Evolutionary conservation across 139 green algal species (phyloP).

Genomic region (Pleodorina starrii): DNA sequence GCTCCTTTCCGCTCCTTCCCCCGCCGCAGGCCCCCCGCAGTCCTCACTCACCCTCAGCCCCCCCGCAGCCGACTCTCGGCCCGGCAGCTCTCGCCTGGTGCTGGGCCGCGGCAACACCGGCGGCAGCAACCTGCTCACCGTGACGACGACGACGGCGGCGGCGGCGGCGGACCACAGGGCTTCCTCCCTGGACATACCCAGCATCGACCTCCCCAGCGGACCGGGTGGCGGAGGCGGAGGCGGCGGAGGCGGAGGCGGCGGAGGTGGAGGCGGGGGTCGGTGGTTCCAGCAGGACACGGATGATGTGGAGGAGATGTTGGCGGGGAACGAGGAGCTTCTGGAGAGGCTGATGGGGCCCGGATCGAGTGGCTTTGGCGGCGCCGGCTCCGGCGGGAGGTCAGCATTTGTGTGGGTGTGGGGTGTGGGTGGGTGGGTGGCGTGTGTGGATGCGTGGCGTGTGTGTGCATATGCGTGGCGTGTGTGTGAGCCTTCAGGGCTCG

Average conservation of each 20-base stretch:
- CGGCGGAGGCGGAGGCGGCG: background rate
- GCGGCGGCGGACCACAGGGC: no score
- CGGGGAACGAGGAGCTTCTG: background rate
- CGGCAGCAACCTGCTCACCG: background rate
- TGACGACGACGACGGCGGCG: no score
- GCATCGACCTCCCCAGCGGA: background rate
- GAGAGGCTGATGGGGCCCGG: background rate
- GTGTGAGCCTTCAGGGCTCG: no score
- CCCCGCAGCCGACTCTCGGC: background rate
- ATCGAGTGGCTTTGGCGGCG: background rate
- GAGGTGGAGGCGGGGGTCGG: background rate
- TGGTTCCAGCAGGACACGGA: slow-evolving; percentile 42
- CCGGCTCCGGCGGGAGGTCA: no score
- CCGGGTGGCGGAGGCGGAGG: background rate
- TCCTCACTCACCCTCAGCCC: background rate
- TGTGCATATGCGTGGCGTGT: no score
- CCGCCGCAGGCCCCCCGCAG: background rate
- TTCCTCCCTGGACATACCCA: no score
- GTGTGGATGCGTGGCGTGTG: no score
- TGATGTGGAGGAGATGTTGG: slow-evolving; percentile 9
- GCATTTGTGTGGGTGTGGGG: no score
- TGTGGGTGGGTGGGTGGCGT: no score
- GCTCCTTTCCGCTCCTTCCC: no score
- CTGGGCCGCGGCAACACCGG: background rate
- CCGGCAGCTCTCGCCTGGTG: background rate